Percentiles rank a stretch among this genome's conserved stretches.
Conservation (phyloP, 2,329 filamentous ascomycete genomes). For the Ilyonectria sp. region DNA sequence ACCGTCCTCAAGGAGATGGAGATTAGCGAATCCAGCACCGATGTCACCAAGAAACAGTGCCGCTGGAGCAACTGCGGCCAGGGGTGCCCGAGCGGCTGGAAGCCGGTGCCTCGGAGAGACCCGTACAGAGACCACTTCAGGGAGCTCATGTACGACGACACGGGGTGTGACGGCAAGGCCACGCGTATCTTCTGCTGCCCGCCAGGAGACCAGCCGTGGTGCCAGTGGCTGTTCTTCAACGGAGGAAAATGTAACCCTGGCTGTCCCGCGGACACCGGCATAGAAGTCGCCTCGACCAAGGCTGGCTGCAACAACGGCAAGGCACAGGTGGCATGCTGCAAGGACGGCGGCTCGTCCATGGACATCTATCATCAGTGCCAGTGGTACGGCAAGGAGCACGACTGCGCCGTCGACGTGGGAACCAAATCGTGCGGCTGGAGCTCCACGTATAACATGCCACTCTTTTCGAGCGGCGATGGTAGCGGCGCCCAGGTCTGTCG, state of each 20-base stretch:
- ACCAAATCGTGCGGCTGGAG: slow-evolving; percentile 1
- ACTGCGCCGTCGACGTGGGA: background rate
- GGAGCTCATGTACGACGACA: background rate
- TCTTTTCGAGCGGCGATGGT: slow-evolving; percentile 1
- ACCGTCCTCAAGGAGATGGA: background rate
- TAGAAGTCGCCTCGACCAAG: slow-evolving; percentile 19
- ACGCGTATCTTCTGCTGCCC: background rate
- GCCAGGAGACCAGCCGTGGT: background rate
- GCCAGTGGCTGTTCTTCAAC: background rate
- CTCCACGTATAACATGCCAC: background rate
- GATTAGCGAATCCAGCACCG: background rate
- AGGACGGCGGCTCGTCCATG: background rate
- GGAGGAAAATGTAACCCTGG: slow-evolving; percentile 1
- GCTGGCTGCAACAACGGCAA: slow-evolving; percentile 12
- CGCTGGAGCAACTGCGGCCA: background rate
- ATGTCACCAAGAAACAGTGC: background rate
- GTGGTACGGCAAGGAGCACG: slow-evolving; percentile 16
- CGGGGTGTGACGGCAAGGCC: background rate
- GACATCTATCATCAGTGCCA: slow-evolving; percentile 55
- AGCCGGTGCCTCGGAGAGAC: background rate
- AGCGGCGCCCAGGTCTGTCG: slow-evolving; percentile 17
- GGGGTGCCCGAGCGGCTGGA: background rate
- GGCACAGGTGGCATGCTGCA: slow-evolving; percentile 20
- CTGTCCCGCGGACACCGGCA: background rate
- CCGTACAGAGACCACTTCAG: background rate